Percentiles rank a stretch among this genome's conserved stretches.
Conservation (phyloP, 352 stramenopile genomes). For the Phytophthora syringae region DNA sequence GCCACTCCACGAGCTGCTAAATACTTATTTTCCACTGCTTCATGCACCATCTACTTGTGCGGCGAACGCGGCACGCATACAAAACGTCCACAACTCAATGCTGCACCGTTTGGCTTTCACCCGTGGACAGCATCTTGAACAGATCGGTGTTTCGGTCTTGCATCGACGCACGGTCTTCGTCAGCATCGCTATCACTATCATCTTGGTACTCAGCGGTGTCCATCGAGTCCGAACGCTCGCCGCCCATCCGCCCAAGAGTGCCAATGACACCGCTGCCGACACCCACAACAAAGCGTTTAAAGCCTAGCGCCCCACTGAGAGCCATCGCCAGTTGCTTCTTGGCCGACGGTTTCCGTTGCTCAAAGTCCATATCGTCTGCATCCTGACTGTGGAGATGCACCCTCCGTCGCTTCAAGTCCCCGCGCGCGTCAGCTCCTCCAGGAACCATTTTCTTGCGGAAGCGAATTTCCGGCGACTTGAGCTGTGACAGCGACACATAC, state of each 20-base stretch:
- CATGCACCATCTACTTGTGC: slow-evolving; percentile 15
- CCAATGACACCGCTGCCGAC: slow-evolving; percentile 40
- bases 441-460: slow-evolving; percentile 58
- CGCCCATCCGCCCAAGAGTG: slow-evolving; percentile 35
- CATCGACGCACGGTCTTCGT: slow-evolving; percentile 29
- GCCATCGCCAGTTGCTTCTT: slow-evolving; percentile 42
- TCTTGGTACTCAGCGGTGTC: slow-evolving; percentile 39
- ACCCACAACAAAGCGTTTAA: slow-evolving; percentile 42
- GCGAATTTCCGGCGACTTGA: slow-evolving; percentile 79
- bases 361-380: slow-evolving; percentile 32
- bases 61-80: slow-evolving; percentile 14
- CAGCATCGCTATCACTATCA: slow-evolving; percentile 49
- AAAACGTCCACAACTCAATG: slow-evolving; percentile 23
- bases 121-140: slow-evolving; percentile 63
- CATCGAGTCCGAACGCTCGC: slow-evolving; percentile 37
- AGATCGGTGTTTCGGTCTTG: slow-evolving; percentile 41
- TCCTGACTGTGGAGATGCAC: slow-evolving; percentile 51
- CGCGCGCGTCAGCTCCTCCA: slow-evolving; percentile 44
- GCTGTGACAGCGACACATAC: slow-evolving; percentile 78
- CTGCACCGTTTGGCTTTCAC: slow-evolving; percentile 30
- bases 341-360: slow-evolving; percentile 31
- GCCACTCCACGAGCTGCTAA: slow-evolving; percentile 26
- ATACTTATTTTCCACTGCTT: slow-evolving; percentile 31
- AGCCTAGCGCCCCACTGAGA: slow-evolving; percentile 35
- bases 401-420: slow-evolving; percentile 65